A percentile compares a stretch with the other conserved stretches of the same genome.
These are phyloP conservation scores for Neurospora sp. DNA, from an alignment of 495 filamentous ascomycete genomes.

Conservation along the genomic window DNA sequence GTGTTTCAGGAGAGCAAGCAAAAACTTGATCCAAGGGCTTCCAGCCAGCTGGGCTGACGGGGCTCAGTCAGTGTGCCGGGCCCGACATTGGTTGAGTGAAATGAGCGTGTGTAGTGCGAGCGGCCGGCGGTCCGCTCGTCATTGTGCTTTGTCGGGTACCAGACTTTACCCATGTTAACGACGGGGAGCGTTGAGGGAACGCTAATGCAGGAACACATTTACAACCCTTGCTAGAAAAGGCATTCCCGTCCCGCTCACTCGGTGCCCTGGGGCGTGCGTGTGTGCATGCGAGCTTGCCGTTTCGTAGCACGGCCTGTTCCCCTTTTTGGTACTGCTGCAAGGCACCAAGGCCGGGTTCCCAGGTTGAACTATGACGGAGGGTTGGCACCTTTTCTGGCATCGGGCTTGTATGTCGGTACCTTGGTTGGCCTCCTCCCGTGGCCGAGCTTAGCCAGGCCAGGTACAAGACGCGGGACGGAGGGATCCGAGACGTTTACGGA, in stretches of 20 bases:
- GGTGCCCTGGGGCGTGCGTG: neutral
- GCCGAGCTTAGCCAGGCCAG: neutral
- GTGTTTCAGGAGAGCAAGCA: neutral
- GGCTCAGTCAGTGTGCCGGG: neutral
- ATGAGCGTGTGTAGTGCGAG: neutral
- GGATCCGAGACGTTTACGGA: neutral
- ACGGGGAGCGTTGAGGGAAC: neutral
- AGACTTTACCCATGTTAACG: neutral
- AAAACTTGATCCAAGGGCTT: neutral
- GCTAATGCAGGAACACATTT: neutral
- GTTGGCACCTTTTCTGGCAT: neutral
- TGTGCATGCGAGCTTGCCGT: neutral
- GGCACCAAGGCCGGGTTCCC: neutral
- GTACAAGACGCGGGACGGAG: neutral
- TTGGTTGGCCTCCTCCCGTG: neutral
- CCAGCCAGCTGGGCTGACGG: neutral
- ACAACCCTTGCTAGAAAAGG: neutral
- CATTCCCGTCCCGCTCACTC: neutral
- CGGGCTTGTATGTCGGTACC: neutral
- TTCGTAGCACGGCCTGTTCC: neutral
- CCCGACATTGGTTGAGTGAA: neutral
- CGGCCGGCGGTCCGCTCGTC: neutral
- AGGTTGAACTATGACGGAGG: neutral
- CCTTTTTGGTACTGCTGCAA: neutral
- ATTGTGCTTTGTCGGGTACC: neutral